Base-by-base conservation (phyloP, 257 asterid genomes). In the Handroanthus guayacan region DNA sequence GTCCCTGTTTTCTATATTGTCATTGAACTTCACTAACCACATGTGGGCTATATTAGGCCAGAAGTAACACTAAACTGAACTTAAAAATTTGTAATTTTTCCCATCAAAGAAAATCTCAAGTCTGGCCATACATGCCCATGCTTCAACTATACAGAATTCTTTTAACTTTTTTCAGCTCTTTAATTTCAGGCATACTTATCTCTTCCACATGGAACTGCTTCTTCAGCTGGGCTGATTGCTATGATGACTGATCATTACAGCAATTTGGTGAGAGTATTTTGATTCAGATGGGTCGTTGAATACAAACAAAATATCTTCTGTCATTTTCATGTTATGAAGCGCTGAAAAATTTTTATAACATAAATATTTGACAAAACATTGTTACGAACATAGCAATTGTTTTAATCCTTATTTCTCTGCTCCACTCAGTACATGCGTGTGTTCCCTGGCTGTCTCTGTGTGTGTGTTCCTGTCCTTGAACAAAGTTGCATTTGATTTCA, bases 241-340 rank as follows among this genome's bases (percentile, higher is more conserved):
- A 95, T 95, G 99, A 90, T 91, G 98, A 91, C 96, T 43, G 99
- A 95, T 84, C 91, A 95, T 82, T 95, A 91, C 86, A 67, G 92
- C 86, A 93, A 92, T 83, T 81, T 95, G 97, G 98, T 95, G 80
- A 83, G 90, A 73, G 25, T 70, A 17, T 65, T 78, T 37, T 78
- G 41, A 62, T 75, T 74, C 78, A 43, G 67, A 13, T 4, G 71
- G 57, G 65, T 44, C 36, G 31, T 16, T 69, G 69, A 64, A 43
- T 80, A n/a, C 39, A 38, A 62, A 31, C 11, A 74, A 56, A 67
- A 71, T 54, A 6, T 47, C 12, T 64, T n/a, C 67, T 60, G 52
- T 44, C 62, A 69, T 75, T 56, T 78, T 65, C 68, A 57, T 81
- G 62, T 39, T 66, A 25, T 37, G 74, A 72, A 48, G 61, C 31